Evolutionary conservation across 106 monocot genomes (phyloP).

Genomic region (Dioscorea dumetorum): DNA sequence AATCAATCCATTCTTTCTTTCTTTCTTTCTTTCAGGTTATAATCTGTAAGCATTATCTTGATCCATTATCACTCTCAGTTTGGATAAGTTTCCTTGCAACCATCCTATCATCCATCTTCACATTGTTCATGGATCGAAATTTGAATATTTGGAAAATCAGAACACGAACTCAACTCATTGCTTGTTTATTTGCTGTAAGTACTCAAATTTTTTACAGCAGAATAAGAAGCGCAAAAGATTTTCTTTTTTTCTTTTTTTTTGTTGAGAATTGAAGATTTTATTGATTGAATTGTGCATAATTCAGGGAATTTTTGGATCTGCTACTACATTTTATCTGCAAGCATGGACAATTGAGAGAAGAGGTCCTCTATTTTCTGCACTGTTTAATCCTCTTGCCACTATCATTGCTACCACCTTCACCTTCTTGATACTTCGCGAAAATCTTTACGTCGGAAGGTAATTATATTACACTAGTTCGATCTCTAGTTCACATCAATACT

Average conservation of each 20-base stretch:
- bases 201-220: neutral
- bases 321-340: slow-evolving; percentile 10
- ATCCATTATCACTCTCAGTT: slow-evolving; percentile 34
- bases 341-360: slow-evolving; percentile 39
- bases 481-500: no score
- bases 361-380: slow-evolving; percentile 47
- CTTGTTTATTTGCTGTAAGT: slow-evolving; percentile 36
- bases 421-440: slow-evolving; percentile 29
- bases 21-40: slow-evolving; percentile 20
- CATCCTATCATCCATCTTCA: slow-evolving; percentile 26
- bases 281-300: neutral
- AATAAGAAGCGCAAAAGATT: neutral
- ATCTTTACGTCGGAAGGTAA: slow-evolving; percentile 47
- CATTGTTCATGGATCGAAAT: slow-evolving; percentile 31
- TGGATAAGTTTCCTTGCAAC: slow-evolving; percentile 51
- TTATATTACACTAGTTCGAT: no score
- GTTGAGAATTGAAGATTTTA: neutral
- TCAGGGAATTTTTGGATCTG: slow-evolving; percentile 14
- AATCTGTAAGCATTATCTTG: slow-evolving; percentile 28
- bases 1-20: neutral
- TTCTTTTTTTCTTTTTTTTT: no score
- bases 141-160: slow-evolving; percentile 29
- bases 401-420: slow-evolving; percentile 21
- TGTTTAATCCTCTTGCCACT: slow-evolving; percentile 35
- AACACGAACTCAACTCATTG: slow-evolving; percentile 19